These are phyloP conservation scores for Aspergillus jensenii DNA, from an alignment of 2,329 filamentous ascomycete species.

Conservation along the genomic window DNA sequence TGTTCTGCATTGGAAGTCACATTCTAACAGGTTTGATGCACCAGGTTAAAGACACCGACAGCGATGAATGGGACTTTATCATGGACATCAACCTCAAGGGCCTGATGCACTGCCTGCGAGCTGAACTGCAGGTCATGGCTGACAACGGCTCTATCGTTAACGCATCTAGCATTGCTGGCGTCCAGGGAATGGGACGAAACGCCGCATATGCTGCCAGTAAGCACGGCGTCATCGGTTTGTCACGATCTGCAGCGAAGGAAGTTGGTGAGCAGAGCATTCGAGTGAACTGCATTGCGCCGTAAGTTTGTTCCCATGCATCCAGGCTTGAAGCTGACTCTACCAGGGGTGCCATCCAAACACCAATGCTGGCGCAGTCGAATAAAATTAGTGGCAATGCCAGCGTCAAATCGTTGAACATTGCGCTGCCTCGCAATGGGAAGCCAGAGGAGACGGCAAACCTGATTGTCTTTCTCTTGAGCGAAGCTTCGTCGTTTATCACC, in stretches of 20 bases:
- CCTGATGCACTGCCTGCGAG: neutral
- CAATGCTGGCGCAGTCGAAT: neutral
- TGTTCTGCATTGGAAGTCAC: neutral
- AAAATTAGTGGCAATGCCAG: neutral
- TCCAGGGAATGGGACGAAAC: neutral
- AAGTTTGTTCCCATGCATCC: neutral
- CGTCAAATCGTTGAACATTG: neutral
- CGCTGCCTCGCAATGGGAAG: neutral
- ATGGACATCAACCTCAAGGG: constrained; percentile 4
- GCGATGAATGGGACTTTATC: neutral
- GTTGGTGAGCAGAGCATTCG: neutral
- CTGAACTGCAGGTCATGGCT: neutral
- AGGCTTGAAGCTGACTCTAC: neutral
- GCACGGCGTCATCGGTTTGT: neutral
- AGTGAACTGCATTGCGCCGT: constrained; percentile 4
- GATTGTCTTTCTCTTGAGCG: constrained; percentile 1
- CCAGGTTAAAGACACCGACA: neutral
- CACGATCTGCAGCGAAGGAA: neutral
- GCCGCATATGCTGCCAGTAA: neutral
- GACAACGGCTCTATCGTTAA: constrained; percentile 1
- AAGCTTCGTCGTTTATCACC: neutral
- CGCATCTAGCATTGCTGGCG: neutral
- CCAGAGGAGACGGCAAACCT: neutral
- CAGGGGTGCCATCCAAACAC: neutral
- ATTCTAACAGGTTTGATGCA: neutral